Evolutionary conservation across 108 stramenopile genomes (phyloP).

Genomic region (Aurantiochytrium sp.): DNA sequence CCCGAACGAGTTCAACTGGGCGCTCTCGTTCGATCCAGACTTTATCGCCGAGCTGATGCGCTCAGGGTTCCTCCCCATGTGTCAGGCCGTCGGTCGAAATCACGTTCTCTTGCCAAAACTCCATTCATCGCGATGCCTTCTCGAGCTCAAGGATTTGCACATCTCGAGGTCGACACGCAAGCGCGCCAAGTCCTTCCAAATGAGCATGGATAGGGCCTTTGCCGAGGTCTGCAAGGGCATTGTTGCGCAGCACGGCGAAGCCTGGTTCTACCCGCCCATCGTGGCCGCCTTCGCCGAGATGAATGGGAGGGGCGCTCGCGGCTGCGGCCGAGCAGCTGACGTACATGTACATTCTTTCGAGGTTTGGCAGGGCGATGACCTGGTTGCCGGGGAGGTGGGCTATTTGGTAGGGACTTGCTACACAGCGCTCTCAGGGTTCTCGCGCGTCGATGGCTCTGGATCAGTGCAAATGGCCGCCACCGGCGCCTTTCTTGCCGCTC

Average conservation of each 20-base stretch:
- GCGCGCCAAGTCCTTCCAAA: slow-evolving; percentile 52
- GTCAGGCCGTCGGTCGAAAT: slow-evolving; percentile 21
- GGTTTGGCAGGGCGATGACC: slow-evolving; percentile 51
- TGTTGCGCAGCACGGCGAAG: slow-evolving; percentile 63
- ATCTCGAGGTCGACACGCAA: slow-evolving; percentile 61
- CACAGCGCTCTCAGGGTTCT: slow-evolving; percentile 71
- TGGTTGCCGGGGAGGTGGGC: slow-evolving; percentile 72
- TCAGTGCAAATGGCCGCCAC: slow-evolving; percentile 65
- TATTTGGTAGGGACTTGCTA: slow-evolving; percentile 70
- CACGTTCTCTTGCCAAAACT: slow-evolving; percentile 61
- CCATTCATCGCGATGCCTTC: slow-evolving; percentile 63
- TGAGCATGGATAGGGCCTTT: slow-evolving; percentile 62
- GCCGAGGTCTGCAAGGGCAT: slow-evolving; percentile 63
- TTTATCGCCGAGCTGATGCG: slow-evolving; percentile 67
- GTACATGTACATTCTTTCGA: slow-evolving; percentile 70
- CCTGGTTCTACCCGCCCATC: slow-evolving; percentile 67
- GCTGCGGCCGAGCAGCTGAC: not conserved
- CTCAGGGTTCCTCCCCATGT: slow-evolving; percentile 80
- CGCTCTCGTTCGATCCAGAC: slow-evolving; percentile 43
- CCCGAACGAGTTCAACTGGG: not conserved
- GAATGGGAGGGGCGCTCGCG: not conserved
- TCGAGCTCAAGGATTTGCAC: slow-evolving; percentile 55
- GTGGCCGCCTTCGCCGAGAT: slow-evolving; percentile 53
- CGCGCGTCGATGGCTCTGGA: slow-evolving; percentile 58
- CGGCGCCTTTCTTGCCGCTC: slow-evolving; percentile 45